Base-by-base conservation (phyloP, 345 rosid genomes). In the Hirschfeldia incana region DNA sequence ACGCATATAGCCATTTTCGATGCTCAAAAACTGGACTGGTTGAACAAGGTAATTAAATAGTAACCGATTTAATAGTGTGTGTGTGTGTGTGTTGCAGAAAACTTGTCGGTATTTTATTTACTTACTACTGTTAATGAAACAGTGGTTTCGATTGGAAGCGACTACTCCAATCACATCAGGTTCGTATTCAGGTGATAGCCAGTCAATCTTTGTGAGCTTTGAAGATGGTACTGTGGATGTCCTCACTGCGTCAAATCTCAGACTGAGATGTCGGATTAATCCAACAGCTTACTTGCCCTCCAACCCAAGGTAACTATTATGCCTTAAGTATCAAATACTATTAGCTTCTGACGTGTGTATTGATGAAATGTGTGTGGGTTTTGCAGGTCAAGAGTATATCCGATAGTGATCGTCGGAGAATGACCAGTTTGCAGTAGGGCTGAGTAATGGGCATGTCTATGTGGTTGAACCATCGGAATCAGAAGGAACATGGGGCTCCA, bases 261-360 rank as follows among this genome's bases (percentile, higher is more conserved):
- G 89, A 83, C 66, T 89, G 82, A 90, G 95, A 86, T 93, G 97
- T 84, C 87, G 92, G 76, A 93, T 93, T 67, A 83, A 84, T 81
- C 86, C 92, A 53, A 53, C 81, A 60, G 93, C 97, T 46, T 93
- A 90, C 82, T 59, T 93, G 70, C 84, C 92, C 74, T 77, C 88
- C 33, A 90, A 88, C 79, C 92, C 93, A 32, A 87, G 93, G 98
- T 13, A 55, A 17, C 57, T 51, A 67, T 27, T 2, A 10, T 12
- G 9, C 16, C 39, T 21, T 11, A 6, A 26, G 6, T 55, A 21
- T 27, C 29, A 13, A 17, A 21, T 7, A 17, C 3, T 26, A 46
- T 16, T 21, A 9, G 0, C 10, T 28, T n/a, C 4, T 34, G 70
- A 17, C 46, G 51, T 67, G 10, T 17, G 64, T 66, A 21, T 17